Conservation (phyloP, 2,329 filamentous ascomycete genomes). For the Leptoxyphium fumago region DNA sequence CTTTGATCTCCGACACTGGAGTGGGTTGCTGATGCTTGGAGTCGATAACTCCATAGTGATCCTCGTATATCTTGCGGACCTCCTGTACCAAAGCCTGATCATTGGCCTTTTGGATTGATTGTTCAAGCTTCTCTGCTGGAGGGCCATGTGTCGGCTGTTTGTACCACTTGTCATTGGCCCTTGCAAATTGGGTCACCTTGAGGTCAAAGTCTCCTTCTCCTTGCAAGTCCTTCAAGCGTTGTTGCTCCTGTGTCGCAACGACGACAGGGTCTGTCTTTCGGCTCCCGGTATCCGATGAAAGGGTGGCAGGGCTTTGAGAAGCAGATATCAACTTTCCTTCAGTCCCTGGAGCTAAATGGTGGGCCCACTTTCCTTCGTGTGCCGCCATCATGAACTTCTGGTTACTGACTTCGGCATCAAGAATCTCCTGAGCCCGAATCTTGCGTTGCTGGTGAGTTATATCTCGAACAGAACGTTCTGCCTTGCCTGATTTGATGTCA, state of each 20-base stretch:
- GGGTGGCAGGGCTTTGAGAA: background rate
- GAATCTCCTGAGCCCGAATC: slow-evolving; percentile 12
- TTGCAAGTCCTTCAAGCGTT: slow-evolving; percentile 5
- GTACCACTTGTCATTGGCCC: slow-evolving; percentile 21
- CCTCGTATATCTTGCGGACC: slow-evolving; percentile 29
- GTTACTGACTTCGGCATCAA: slow-evolving; percentile 13
- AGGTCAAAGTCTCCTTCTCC: slow-evolving; percentile 25
- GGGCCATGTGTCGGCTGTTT: slow-evolving; percentile 16
- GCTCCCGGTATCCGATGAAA: background rate
- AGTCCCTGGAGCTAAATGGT: background rate
- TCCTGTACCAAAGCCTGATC: slow-evolving; percentile 23
- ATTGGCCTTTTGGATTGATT: slow-evolving; percentile 12
- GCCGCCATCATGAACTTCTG: slow-evolving; percentile 14
- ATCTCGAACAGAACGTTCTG: slow-evolving; percentile 6
- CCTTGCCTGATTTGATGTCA: slow-evolving; percentile 5
- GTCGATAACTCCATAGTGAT: slow-evolving; percentile 26
- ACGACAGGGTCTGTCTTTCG: background rate
- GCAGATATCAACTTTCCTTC: background rate
- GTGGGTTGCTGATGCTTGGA: slow-evolving; percentile 12
- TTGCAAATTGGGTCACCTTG: slow-evolving; percentile 21
- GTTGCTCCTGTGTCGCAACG: background rate
- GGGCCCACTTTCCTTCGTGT: slow-evolving; percentile 4
- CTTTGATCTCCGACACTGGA: background rate
- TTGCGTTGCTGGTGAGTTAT: slow-evolving; percentile 5
- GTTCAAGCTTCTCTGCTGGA: slow-evolving; percentile 5